A percentile compares a stretch with the other conserved stretches of the same genome.
phyloP scores from a whole-genome alignment of 306 rosid genomes.

The Cucumis cinereus region DNA sequence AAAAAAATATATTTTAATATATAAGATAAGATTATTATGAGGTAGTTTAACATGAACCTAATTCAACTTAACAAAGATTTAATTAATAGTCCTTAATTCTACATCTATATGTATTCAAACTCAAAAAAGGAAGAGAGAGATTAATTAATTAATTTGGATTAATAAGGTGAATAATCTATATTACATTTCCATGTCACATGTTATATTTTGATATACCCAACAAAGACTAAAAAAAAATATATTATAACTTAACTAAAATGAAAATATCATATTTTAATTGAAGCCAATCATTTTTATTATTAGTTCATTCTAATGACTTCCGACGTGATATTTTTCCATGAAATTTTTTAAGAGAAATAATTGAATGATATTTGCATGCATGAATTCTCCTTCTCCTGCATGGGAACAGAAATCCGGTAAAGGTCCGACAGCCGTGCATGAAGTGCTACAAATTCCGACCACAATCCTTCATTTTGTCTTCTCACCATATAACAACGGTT shows the following conservation, averaged over 20 bases:
- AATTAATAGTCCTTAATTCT: too few relatives aligned
- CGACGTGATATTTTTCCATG: background rate
- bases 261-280: background rate
- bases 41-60: too few relatives aligned
- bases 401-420: background rate
- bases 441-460: conserved; percentile 8
- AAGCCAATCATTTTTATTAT: background rate
- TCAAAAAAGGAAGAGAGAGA: background rate
- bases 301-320: background rate
- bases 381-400: background rate
- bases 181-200: background rate
- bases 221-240: background rate
- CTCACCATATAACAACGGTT: background rate
- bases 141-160: background rate
- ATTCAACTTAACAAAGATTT: too few relatives aligned
- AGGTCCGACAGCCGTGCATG: conserved; percentile 1
- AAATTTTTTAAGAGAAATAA: background rate
- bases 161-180: background rate
- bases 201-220: background rate
- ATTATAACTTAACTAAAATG: background rate
- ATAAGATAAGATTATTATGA: too few relatives aligned
- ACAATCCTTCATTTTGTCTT: conserved; percentile 3
- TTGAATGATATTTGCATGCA: background rate
- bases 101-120: too few relatives aligned
- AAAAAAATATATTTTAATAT: too few relatives aligned